Percentiles rank a stretch among this genome's conserved stretches.
These are phyloP conservation scores for Mycena rebaudengoi DNA, from an alignment of 768 basidiomycete species.

Conservation along the genomic window DNA sequence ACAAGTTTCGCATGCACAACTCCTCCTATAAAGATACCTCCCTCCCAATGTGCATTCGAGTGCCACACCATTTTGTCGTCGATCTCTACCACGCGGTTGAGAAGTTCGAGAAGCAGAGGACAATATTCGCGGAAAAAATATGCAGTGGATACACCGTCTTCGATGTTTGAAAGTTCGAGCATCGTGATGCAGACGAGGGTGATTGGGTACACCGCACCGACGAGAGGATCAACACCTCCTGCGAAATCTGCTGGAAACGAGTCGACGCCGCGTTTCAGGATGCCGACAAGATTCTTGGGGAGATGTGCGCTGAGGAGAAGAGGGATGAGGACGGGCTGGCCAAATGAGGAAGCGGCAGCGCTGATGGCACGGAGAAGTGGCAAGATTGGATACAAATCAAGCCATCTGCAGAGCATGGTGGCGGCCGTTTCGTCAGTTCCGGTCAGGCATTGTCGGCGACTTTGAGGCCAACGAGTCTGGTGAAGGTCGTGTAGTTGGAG, in stretches of 20 bases:
- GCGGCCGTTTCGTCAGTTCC: constrained; percentile 12
- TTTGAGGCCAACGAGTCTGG: constrained; percentile 3
- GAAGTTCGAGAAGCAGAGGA: constrained; percentile 12
- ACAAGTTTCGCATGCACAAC: constrained; percentile 17
- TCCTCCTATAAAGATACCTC: background rate
- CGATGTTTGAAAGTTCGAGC: background rate
- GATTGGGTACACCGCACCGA: constrained; percentile 15
- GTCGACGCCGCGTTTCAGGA: constrained; percentile 20
- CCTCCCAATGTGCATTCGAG: background rate
- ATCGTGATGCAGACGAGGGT: constrained; percentile 15
- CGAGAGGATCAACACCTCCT: background rate
- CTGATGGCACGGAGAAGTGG: constrained; percentile 17
- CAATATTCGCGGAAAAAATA: constrained; percentile 22
- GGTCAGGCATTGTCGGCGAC: constrained; percentile 6
- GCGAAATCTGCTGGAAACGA: constrained; percentile 8
- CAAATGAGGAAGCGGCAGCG: constrained; percentile 7
- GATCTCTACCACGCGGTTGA: constrained; percentile 14
- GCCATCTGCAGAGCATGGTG: constrained; percentile 20
- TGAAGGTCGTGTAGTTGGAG: background rate
- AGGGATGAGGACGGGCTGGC: constrained; percentile 2
- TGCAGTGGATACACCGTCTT: constrained; percentile 18
- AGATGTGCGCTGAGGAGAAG: constrained; percentile 23
- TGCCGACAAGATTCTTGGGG: constrained; percentile 19
- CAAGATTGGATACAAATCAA: constrained; percentile 17
- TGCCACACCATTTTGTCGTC: background rate